Evolutionary conservation across 2,329 filamentous ascomycete species (phyloP).

Genomic region (Alternaria sp.): DNA sequence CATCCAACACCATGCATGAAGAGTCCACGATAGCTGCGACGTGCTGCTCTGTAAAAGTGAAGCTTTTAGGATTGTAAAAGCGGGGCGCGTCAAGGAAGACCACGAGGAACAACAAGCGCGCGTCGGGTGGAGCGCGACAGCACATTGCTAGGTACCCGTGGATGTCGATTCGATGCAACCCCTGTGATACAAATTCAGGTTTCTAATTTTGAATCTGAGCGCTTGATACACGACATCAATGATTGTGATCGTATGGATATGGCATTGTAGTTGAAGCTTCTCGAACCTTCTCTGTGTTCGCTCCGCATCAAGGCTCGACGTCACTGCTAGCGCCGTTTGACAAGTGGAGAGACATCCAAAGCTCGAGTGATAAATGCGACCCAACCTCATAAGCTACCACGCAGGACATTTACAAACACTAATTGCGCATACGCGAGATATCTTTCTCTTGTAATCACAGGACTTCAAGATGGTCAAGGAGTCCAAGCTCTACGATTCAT

Average conservation of each 20-base stretch:
- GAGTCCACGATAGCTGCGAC: background rate
- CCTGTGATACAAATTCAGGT: background rate
- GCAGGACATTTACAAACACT: slow-evolving; percentile 19
- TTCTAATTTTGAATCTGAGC: background rate
- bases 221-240: background rate
- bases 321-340: slow-evolving; percentile 34
- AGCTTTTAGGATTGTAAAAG: background rate
- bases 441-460: slow-evolving; percentile 14
- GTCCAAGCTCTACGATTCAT: slow-evolving; percentile 91
- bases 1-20: background rate
- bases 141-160: slow-evolving; percentile 4
- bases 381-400: slow-evolving; percentile 35
- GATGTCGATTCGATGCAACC: background rate
- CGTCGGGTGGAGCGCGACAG: slow-evolving; percentile 2
- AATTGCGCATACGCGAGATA: slow-evolving; percentile 25
- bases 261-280: slow-evolving; percentile 43
- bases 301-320: slow-evolving; percentile 22
- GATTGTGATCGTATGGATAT: slow-evolving; percentile 6
- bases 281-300: slow-evolving; percentile 45
- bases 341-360: slow-evolving; percentile 41
- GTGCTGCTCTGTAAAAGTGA: background rate
- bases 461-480: slow-evolving; percentile 82
- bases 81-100: slow-evolving; percentile 1
- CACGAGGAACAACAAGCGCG: slow-evolving; percentile 4
- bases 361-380: slow-evolving; percentile 38